Percentiles rank a stretch among this genome's conserved stretches.
phyloP scores from a whole-genome alignment of 148 eudicot genomes.

The Cornus suecica region DNA sequence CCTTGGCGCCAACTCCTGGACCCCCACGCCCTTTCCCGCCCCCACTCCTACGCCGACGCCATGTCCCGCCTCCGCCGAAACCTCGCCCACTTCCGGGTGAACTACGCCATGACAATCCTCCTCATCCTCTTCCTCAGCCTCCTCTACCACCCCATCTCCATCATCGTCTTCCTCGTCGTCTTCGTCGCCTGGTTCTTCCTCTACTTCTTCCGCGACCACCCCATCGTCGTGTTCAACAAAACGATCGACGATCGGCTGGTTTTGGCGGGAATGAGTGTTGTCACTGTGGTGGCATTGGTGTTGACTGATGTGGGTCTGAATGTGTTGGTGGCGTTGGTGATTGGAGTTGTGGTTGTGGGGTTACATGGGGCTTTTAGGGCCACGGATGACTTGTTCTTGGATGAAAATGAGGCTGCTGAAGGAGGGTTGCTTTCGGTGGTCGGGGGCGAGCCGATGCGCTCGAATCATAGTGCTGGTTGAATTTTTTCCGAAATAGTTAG shows the following conservation, averaged over 20 bases:
- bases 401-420: slow-evolving; percentile 46
- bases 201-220: slow-evolving; percentile 45
- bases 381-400: slow-evolving; percentile 61
- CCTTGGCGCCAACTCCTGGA: slow-evolving; percentile 65
- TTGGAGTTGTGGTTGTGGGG: slow-evolving; percentile 41
- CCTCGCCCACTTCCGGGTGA: slow-evolving; percentile 55
- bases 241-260: slow-evolving; percentile 51
- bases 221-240: slow-evolving; percentile 27
- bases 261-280: slow-evolving; percentile 30
- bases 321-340: slow-evolving; percentile 44
- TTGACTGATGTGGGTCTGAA: slow-evolving; percentile 56
- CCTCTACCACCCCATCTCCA: slow-evolving; percentile 61
- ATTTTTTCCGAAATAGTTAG: not conserved
- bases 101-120: slow-evolving; percentile 53
- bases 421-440: slow-evolving; percentile 53
- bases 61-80: slow-evolving; percentile 52
- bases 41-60: slow-evolving; percentile 45
- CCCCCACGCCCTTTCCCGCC: slow-evolving; percentile 39
- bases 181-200: slow-evolving; percentile 53
- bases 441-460: slow-evolving; percentile 35
- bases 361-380: slow-evolving; percentile 51
- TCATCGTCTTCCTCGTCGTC: slow-evolving; percentile 52
- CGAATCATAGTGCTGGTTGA: slow-evolving; percentile 29
- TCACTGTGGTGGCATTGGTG: slow-evolving; percentile 56
- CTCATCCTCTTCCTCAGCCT: slow-evolving; percentile 55